Evolutionary conservation across 164 flowering plant genomes (phyloP).

Genomic region (Kingdonia uniflora): DNA sequence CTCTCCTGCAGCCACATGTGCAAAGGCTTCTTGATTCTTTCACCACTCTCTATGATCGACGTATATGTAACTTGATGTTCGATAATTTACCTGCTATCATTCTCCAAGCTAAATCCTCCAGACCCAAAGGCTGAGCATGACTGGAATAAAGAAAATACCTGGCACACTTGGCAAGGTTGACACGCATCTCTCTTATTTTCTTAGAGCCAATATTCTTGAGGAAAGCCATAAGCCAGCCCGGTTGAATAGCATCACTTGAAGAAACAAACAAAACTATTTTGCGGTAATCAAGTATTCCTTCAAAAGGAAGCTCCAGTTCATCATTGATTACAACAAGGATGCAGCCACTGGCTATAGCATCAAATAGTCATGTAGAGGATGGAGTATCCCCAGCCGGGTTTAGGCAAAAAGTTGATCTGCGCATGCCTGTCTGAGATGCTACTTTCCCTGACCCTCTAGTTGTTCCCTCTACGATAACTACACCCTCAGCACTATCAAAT

Average conservation of each 20-base stretch:
- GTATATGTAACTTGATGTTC: no score
- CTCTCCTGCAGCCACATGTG: no score
- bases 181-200: constrained; percentile 46
- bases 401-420: constrained; percentile 88
- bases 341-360: constrained; percentile 97
- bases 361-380: constrained; percentile 93
- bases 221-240: constrained; percentile 70
- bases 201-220: constrained; percentile 40
- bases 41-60: no score
- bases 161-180: no score
- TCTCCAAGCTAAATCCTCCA: no score
- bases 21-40: no score
- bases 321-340: constrained; percentile 93
- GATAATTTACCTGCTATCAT: no score
- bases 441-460: constrained; percentile 78
- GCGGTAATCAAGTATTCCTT: constrained; percentile 87
- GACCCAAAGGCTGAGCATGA: no score
- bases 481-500: constrained; percentile 49
- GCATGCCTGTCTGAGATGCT: constrained; percentile 95
- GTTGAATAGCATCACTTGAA: constrained; percentile 73
- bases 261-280: constrained; percentile 91
- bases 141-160: no score
- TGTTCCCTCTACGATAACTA: constrained; percentile 73
- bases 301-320: constrained; percentile 97
- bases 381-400: constrained; percentile 98